Evolutionary conservation across 108 stramenopile genomes (phyloP).

Genomic region (Parietichytrium sp.): DNA sequence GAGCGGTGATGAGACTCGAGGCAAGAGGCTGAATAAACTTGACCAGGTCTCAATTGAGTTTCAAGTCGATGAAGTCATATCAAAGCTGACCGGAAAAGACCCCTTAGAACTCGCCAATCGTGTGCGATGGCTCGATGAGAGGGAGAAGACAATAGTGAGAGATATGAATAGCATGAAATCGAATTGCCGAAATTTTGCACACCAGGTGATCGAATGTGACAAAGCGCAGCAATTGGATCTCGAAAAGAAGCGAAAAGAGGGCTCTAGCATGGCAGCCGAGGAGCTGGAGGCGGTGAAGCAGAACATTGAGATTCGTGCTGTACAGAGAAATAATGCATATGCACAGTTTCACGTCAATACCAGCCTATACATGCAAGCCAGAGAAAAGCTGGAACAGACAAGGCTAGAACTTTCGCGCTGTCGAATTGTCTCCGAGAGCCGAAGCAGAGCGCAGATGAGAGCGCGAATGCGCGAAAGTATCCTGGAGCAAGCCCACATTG

Average conservation of each 20-base stretch:
- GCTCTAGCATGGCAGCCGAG: neutral
- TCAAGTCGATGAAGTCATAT: neutral
- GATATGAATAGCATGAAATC: neutral
- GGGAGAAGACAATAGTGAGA: neutral
- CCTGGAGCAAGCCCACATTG: conserved; percentile 83
- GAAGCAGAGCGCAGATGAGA: neutral
- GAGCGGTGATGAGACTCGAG: conserved; percentile 71
- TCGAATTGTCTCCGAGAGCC: neutral
- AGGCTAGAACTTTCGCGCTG: neutral
- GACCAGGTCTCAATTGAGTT: neutral
- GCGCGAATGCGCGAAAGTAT: conserved; percentile 73
- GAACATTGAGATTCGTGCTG: neutral
- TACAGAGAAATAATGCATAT: neutral
- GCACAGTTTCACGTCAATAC: neutral
- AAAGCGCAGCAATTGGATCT: neutral
- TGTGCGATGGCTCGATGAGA: neutral
- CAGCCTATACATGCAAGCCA: neutral
- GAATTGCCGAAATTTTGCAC: neutral
- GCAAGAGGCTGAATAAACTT: conserved; percentile 51
- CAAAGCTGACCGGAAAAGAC: neutral
- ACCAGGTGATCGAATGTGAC: neutral
- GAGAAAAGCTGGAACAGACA: neutral
- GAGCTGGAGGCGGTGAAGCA: neutral
- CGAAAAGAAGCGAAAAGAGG: neutral
- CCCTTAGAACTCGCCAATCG: neutral